Evolutionary conservation across 1,284 basidiomycete species (phyloP).

Genomic region (Porogramme epimiltina): DNA sequence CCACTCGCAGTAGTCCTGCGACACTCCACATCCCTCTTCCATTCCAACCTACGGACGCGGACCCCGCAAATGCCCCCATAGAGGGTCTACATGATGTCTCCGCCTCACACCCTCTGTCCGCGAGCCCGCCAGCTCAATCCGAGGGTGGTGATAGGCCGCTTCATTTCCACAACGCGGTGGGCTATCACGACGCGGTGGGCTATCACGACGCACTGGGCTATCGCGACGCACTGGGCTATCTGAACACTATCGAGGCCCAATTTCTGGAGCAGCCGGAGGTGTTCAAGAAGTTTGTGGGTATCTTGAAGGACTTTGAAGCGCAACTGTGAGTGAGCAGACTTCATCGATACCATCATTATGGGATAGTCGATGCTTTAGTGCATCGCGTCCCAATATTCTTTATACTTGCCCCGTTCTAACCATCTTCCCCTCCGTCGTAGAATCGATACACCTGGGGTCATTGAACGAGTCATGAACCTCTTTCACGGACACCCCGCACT

Average conservation of each 20-base stretch:
- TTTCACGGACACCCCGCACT: conserved; percentile 91
- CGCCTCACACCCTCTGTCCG: too few relatives aligned
- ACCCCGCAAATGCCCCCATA: too few relatives aligned
- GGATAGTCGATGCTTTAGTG: too few relatives aligned
- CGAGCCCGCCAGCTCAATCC: too few relatives aligned
- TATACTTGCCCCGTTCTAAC: not conserved
- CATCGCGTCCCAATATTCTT: too few relatives aligned
- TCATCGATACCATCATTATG: too few relatives aligned
- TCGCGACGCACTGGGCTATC: conserved; percentile 91
- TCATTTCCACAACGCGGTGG: too few relatives aligned
- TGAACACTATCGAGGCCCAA: conserved; percentile 90
- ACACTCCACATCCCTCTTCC: too few relatives aligned
- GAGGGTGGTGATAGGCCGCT: too few relatives aligned
- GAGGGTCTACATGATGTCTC: not conserved
- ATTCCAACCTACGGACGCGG: too few relatives aligned
- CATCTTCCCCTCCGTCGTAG: conserved; percentile 42
- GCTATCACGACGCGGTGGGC: too few relatives aligned
- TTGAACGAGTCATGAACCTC: conserved; percentile 90
- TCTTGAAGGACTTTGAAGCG: conserved; percentile 98
- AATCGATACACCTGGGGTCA: conserved; percentile 97
- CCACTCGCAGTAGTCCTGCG: too few relatives aligned
- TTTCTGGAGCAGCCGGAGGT: conserved; percentile 89
- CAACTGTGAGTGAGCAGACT: conserved; percentile 62
- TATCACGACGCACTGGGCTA: conserved; percentile 71
- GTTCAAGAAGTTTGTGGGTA: conserved; percentile 96